Evolutionary conservation across 2,329 filamentous ascomycete genomes (phyloP).

Genomic region (Ustilaginoidea virens): DNA sequence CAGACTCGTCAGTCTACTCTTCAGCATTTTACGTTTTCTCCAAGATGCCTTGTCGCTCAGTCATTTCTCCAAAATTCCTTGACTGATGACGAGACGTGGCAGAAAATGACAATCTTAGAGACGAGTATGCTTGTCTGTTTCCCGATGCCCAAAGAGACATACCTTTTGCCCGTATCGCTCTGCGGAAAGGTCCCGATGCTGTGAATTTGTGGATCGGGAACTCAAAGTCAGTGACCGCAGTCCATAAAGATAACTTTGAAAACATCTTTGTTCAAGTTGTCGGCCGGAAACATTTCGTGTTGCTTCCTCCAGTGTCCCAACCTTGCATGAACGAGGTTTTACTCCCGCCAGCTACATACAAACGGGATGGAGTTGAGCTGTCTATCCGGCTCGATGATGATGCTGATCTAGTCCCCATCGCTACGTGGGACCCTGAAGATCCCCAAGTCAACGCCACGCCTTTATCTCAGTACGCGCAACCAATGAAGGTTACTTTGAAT

Average conservation of each 20-base stretch:
- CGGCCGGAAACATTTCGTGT: conserved; percentile 58
- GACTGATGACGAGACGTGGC: no score
- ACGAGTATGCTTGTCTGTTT: conserved; percentile 53
- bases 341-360: conserved; percentile 44
- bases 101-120: conserved; percentile 70
- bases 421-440: conserved; percentile 58
- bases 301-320: conserved; percentile 57
- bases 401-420: conserved; percentile 41
- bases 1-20: conserved; percentile 46
- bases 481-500: conserved; percentile 51
- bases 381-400: conserved; percentile 19
- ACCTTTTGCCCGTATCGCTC: conserved; percentile 57
- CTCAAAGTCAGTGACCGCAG: conserved; percentile 48
- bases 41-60: background rate
- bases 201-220: conserved; percentile 77
- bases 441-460: conserved; percentile 32
- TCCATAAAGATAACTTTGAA: conserved; percentile 76
- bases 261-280: conserved; percentile 68
- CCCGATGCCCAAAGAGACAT: conserved; percentile 47
- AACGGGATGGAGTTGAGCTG: conserved; percentile 15
- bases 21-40: background rate
- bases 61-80: no score
- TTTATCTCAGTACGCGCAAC: conserved; percentile 44
- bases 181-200: conserved; percentile 52
- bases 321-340: conserved; percentile 51